Percentiles rank a stretch among this genome's conserved stretches.
Evolutionary conservation across 2,329 filamentous ascomycete genomes (phyloP).

Genomic region (Phoma sp.): DNA sequence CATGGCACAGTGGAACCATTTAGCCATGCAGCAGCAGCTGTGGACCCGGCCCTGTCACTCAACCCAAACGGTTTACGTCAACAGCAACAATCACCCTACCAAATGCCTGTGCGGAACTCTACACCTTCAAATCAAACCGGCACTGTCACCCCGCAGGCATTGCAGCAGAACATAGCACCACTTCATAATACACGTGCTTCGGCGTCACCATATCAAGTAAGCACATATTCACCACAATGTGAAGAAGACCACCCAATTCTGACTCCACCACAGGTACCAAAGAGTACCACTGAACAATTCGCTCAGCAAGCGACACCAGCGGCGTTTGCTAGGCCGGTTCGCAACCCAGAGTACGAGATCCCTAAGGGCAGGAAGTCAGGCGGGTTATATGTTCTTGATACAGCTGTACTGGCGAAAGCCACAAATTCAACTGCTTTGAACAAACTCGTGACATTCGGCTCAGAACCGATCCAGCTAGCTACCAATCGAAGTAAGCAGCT

Average conservation of each 20-base stretch:
- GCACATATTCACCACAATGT: background rate
- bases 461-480: constrained; percentile 51
- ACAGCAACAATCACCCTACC: constrained; percentile 44
- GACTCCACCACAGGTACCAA: constrained; percentile 33
- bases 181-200: constrained; percentile 29
- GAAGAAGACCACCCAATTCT: constrained; percentile 14
- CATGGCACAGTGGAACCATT: constrained; percentile 32
- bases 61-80: constrained; percentile 35
- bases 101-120: constrained; percentile 31
- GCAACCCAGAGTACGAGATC: constrained; percentile 41
- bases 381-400: constrained; percentile 53
- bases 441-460: constrained; percentile 54
- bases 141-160: constrained; percentile 41
- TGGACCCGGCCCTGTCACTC: constrained; percentile 38
- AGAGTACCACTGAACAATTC: constrained; percentile 38
- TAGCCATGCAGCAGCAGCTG: constrained; percentile 32
- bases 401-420: constrained; percentile 50
- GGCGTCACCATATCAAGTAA: constrained; percentile 42
- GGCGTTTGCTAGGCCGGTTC: constrained; percentile 30
- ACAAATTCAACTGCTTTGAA: constrained; percentile 55
- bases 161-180: constrained; percentile 34
- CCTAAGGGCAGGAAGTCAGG: constrained; percentile 48
- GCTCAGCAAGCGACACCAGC: constrained; percentile 27
- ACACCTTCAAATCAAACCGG: constrained; percentile 34
- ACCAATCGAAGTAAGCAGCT: constrained; percentile 54